These are phyloP conservation scores for Fusarium sp. DNA, from an alignment of 2,329 filamentous ascomycete species.

Conservation along the genomic window DNA sequence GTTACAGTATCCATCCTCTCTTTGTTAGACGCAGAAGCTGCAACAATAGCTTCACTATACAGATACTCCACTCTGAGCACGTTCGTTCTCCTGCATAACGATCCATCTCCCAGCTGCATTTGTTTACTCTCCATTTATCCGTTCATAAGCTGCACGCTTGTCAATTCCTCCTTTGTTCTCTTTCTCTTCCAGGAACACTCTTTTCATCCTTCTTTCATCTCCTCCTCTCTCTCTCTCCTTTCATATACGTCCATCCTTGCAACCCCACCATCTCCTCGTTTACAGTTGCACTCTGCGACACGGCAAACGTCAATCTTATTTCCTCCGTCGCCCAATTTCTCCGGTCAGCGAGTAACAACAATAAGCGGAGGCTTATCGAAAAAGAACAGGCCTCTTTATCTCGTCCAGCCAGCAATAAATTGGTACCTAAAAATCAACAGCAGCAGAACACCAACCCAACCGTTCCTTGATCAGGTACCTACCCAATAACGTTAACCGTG, in stretches of 20 bases:
- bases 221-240: constrained; percentile 13
- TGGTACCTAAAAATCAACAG: constrained; percentile 2
- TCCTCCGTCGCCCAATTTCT: constrained; percentile 27
- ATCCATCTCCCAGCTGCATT: constrained; percentile 14
- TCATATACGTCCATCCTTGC: constrained; percentile 26
- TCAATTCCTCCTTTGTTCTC: constrained; percentile 10
- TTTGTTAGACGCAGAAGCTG: constrained; percentile 24
- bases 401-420: constrained; percentile 2
- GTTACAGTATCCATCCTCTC: background rate
- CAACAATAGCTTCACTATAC: constrained; percentile 29
- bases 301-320: constrained; percentile 25
- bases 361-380: background rate
- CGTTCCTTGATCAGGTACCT: constrained; percentile 10
- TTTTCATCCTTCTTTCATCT: constrained; percentile 3
- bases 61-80: constrained; percentile 30
- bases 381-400: constrained; percentile 1
- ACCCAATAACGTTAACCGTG: constrained; percentile 20
- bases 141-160: constrained; percentile 2
- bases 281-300: constrained; percentile 21
- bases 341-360: constrained; percentile 9
- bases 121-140: constrained; percentile 24
- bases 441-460: constrained; percentile 1
- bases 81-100: constrained; percentile 30
- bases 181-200: constrained; percentile 5
- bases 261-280: constrained; percentile 30